Base-by-base conservation (phyloP, 176 grass and related monocot species). In the Carex littledalei region DNA sequence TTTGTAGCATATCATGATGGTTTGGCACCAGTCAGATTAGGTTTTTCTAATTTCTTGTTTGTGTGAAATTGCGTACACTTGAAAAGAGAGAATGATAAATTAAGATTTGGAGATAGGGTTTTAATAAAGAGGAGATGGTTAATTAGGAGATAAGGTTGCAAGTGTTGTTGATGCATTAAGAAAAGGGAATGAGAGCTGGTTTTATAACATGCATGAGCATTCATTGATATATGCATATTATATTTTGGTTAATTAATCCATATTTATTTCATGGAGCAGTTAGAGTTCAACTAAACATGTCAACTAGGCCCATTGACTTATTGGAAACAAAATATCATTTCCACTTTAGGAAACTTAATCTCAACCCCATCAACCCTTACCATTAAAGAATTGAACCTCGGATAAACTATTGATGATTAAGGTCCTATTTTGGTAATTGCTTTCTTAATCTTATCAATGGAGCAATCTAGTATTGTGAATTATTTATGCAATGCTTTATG, bases 131-230 rank as follows among this genome's bases (percentile, higher is more conserved):
- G 45, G 74, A 67, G 82, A 24, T 17, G 2, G n/a, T 58, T 59
- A 39, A 39, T 41, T 70, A 81, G 14, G 81, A 84, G 67, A 52
- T 57, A 41, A 55, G 29, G 26, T 21, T 72, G 50, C 29, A 85
- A 56, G 9, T 79, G 77, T 9, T 82, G 75, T 57, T 84, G 69
- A 17, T 83, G 7, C 41, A n/a, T n/a, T n/a, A 87, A 60, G 67
- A 10, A 12, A 5, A 15, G 10, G 15, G 9, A 53, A 81, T 76
- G 63, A 66, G 35, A 15, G 22, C 37, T 39, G 53, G 31, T 52
- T 80, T 90, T 85, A 58, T 85, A 85, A 85, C 77, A 72, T 71
- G 82, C 56, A 84, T 69, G 63, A 50, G 61, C 47, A 75, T 13
- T n/a, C 32, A 13, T 0, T n/a, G 47, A 57, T n/a, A n/a, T n/a